Conservation (phyloP, 2,329 filamentous ascomycete genomes). For the Trichoderma guizhouense region DNA sequence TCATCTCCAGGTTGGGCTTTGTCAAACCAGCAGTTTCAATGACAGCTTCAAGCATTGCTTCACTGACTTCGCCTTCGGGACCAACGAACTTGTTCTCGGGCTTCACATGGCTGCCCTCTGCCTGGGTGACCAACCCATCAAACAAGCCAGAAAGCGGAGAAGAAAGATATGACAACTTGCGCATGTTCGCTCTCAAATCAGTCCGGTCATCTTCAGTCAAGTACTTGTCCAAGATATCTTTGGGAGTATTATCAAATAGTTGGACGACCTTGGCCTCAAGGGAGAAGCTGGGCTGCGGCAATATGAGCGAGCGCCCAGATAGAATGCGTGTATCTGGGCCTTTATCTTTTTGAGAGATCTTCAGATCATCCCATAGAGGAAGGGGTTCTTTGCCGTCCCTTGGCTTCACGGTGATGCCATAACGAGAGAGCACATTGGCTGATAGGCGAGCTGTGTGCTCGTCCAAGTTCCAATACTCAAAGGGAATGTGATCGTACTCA, state of each 20-base stretch:
- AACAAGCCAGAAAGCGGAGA: not conserved
- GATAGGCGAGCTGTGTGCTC: not conserved
- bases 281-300: not conserved
- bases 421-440: not conserved
- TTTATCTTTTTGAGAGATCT: not conserved
- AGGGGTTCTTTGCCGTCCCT: not conserved
- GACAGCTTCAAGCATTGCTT: not conserved
- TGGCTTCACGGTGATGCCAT: not conserved
- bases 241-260: not conserved
- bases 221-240: not conserved
- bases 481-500: not conserved
- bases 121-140: not conserved
- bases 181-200: not conserved
- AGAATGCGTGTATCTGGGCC: not conserved
- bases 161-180: not conserved
- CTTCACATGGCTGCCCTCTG: not conserved
- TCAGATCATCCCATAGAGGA: not conserved
- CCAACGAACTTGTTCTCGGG: not conserved
- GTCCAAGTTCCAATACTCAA: not conserved
- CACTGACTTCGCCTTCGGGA: not conserved
- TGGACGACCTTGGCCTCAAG: not conserved
- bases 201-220: not conserved
- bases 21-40: not conserved
- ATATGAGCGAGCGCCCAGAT: not conserved
- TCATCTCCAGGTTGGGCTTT: not conserved